These are phyloP conservation scores for Penstemon eatonii DNA, from an alignment of 257 asterid genomes.

Conservation along the genomic window DNA sequence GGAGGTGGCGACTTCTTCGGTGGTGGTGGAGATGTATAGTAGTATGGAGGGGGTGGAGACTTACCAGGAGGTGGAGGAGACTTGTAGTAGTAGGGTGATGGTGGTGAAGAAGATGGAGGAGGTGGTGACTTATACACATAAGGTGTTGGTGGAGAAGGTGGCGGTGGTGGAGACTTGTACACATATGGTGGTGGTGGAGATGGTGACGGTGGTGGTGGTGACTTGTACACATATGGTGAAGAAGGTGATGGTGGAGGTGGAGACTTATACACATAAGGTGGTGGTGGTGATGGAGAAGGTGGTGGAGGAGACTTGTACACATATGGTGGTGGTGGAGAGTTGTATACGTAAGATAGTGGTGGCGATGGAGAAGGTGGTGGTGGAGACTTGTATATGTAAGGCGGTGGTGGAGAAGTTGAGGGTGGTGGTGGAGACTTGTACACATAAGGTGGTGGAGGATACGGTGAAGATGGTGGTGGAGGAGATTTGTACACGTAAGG, in stretches of 20 bases:
- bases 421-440: slow-evolving; percentile 41
- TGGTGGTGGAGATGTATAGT: slow-evolving; percentile 21
- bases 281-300: slow-evolving; percentile 27
- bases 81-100: slow-evolving; percentile 32
- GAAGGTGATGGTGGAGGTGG: slow-evolving; percentile 43
- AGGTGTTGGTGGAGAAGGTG: slow-evolving; percentile 29
- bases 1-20: slow-evolving; percentile 26
- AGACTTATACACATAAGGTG: slow-evolving; percentile 33
- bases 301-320: slow-evolving; percentile 42
- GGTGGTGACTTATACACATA: slow-evolving; percentile 29
- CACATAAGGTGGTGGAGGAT: slow-evolving; percentile 37
- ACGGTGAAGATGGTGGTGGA: slow-evolving; percentile 35
- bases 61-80: slow-evolving; percentile 34
- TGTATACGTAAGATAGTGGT: slow-evolving; percentile 39
- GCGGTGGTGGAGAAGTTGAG: slow-evolving; percentile 34
- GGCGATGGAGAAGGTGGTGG: slow-evolving; percentile 36
- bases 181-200: slow-evolving; percentile 35
- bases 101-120: slow-evolving; percentile 31
- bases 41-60: slow-evolving; percentile 27
- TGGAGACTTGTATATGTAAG: slow-evolving; percentile 37
- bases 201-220: slow-evolving; percentile 50
- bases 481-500: slow-evolving; percentile 40
- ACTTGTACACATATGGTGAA: slow-evolving; percentile 34
- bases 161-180: slow-evolving; percentile 15
- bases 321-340: slow-evolving; percentile 31